Base-by-base conservation (phyloP, 2,329 filamentous ascomycete genomes). In the Colletotrichum cordylinicola region DNA sequence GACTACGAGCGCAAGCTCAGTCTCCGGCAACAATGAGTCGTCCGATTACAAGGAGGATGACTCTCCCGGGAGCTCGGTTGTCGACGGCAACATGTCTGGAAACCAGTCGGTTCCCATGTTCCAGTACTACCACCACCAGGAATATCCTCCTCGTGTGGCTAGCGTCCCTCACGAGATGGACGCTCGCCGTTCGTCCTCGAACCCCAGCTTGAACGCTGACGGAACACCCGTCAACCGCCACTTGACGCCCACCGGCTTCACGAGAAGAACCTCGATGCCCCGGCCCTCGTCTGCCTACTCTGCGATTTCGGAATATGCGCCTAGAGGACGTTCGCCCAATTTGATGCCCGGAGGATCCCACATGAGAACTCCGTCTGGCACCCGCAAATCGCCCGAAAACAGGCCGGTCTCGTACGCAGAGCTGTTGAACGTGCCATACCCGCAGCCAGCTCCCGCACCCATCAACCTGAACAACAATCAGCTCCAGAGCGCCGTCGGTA, bases 241-340 rank as follows among this genome's bases (percentile, higher is more conserved):
- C 82, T 85, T 95, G 43, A 92, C 92, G 4, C 92, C 90, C 29
- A 91, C 84, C 60, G 89, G 90, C 15, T 86, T 88, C 80, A 87
- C 90, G 78, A 87, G 88, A 80, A 86, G 91, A 80, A 91, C 87
- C 75, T 91, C 91, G 16, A 82, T 94, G 77, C 90, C 90, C 55
- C 90, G 96, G 67, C 96, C 96, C 7, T 89, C 89, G 29, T 98
- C 96, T 15, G 88, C 93, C 7, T 96, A 96, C 83, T 97, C 95
- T 4, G 88, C 91, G 16, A 90, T 91, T 64, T 95, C 94, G 18
- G 95, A 98, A 64, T 85, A 92, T 77, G 90, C 90, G 33, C 85
- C 86, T 39, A 91, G 93, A 68, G 93, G 93, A 39, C 91, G 93
- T 39, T 93, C 91, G 16, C 90, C 91, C 4, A 87, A 83, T 21